A percentile compares a stretch with the other conserved stretches of the same genome.
These are phyloP conservation scores for Fallopia convolvulus DNA, from an alignment of 148 eudicot species.

Conservation along the genomic window DNA sequence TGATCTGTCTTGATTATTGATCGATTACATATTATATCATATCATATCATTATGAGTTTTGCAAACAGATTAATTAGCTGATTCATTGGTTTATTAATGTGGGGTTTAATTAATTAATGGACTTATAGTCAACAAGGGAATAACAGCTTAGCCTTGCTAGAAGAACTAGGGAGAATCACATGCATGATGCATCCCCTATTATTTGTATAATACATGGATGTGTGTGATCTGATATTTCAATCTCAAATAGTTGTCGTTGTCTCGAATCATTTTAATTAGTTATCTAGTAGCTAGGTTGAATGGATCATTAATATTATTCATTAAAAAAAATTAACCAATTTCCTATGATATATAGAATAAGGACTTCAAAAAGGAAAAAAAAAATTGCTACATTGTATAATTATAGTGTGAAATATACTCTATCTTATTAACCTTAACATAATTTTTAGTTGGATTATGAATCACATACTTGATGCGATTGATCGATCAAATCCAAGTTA, in stretches of 20 bases:
- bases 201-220: not conserved
- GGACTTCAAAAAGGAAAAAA: too few relatives aligned
- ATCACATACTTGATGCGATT: not conserved
- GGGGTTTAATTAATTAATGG: not conserved
- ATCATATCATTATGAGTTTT: not conserved
- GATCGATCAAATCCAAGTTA: not conserved
- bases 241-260: not conserved
- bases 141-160: slow-evolving; percentile 3
- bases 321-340: too few relatives aligned
- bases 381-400: too few relatives aligned
- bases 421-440: not conserved
- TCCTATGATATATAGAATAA: too few relatives aligned
- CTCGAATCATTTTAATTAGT: not conserved
- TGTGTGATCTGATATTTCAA: not conserved
- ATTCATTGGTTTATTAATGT: not conserved
- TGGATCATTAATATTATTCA: not conserved
- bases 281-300: not conserved
- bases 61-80: not conserved
- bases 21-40: not conserved
- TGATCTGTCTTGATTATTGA: not conserved
- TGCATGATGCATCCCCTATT: not conserved
- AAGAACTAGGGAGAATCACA: slow-evolving; percentile 2
- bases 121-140: not conserved
- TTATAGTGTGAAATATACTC: not conserved
- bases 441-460: not conserved